These are phyloP conservation scores for Hondaea fermentalgiana DNA, from an alignment of 108 stramenopile genomes.

Conservation along the genomic window DNA sequence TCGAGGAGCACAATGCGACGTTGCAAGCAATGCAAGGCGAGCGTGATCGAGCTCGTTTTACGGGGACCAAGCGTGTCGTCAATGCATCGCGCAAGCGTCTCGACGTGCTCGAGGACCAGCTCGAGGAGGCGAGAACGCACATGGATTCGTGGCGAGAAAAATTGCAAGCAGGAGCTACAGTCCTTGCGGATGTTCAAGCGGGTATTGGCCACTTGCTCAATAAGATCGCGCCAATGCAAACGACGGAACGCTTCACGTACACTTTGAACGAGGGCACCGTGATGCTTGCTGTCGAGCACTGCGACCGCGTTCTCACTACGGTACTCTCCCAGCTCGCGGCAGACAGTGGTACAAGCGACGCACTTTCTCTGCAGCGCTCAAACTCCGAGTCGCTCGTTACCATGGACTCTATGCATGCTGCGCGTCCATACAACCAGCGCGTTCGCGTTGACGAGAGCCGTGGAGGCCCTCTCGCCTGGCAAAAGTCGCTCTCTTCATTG, in stretches of 20 bases:
- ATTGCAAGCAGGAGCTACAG: slow-evolving; percentile 47
- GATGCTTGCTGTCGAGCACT: slow-evolving; percentile 16
- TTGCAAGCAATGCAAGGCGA: slow-evolving; percentile 38
- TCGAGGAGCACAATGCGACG: slow-evolving; percentile 43
- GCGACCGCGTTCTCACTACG: neutral
- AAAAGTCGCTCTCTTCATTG: neutral
- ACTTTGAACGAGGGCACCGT: slow-evolving; percentile 35
- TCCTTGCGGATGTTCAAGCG: slow-evolving; percentile 55
- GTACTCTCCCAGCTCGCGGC: neutral
- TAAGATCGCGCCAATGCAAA: slow-evolving; percentile 52
- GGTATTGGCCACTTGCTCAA: slow-evolving; percentile 65
- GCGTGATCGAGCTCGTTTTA: slow-evolving; percentile 31
- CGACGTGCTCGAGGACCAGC: slow-evolving; percentile 51
- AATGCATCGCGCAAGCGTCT: slow-evolving; percentile 42
- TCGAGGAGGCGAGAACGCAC: slow-evolving; percentile 42
- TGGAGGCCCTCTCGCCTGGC: neutral
- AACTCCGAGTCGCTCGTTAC: slow-evolving; percentile 22
- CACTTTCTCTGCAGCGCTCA: slow-evolving; percentile 18
- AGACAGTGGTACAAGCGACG: neutral
- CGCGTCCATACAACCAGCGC: slow-evolving; percentile 60
- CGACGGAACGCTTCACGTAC: slow-evolving; percentile 26
- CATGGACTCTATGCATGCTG: slow-evolving; percentile 3
- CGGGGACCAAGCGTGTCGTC: neutral
- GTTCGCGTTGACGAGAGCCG: slow-evolving; percentile 32
- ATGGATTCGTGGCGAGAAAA: slow-evolving; percentile 49